Conservation (phyloP, 441 rosid genomes). For the Euphorbia corollata region DNA sequence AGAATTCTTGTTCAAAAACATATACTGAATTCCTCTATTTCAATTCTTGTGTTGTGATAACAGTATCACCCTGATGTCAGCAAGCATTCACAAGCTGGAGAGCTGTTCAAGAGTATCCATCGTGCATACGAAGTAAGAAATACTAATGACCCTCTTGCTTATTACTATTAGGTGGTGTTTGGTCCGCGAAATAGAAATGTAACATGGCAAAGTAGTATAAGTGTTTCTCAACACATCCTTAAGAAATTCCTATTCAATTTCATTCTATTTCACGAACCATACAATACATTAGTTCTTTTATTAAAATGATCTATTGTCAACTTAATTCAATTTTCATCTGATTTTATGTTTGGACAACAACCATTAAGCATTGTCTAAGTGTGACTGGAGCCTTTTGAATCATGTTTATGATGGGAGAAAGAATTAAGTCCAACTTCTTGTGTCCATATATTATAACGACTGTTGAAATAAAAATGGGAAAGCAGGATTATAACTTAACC, state of each 20-base stretch:
- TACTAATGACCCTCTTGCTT: conserved; percentile 18
- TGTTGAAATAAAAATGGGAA: background rate
- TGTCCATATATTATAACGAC: background rate
- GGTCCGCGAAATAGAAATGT: too few species aligned
- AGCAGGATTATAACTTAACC: background rate
- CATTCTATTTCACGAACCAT: too few species aligned
- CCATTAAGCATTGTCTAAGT: background rate
- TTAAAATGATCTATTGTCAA: background rate
- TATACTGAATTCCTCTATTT: background rate
- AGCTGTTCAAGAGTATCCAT: conserved; percentile 66
- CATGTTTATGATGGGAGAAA: background rate
- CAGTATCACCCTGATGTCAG: conserved; percentile 94
- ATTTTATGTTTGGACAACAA: background rate
- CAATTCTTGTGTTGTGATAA: conserved; percentile 19
- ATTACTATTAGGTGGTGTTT: too few species aligned
- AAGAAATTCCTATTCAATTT: too few species aligned
- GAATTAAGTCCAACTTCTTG: background rate
- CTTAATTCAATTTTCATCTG: background rate
- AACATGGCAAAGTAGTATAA: too few species aligned
- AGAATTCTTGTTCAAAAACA: background rate
- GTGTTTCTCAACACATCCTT: too few species aligned
- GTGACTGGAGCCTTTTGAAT: background rate
- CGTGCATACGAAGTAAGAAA: conserved; percentile 65
- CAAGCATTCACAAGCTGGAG: conserved; percentile 55
- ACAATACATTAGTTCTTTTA: background rate